These are phyloP conservation scores for Sclerotinia nivalis DNA, from an alignment of 2,329 filamentous ascomycete species.

Conservation along the genomic window DNA sequence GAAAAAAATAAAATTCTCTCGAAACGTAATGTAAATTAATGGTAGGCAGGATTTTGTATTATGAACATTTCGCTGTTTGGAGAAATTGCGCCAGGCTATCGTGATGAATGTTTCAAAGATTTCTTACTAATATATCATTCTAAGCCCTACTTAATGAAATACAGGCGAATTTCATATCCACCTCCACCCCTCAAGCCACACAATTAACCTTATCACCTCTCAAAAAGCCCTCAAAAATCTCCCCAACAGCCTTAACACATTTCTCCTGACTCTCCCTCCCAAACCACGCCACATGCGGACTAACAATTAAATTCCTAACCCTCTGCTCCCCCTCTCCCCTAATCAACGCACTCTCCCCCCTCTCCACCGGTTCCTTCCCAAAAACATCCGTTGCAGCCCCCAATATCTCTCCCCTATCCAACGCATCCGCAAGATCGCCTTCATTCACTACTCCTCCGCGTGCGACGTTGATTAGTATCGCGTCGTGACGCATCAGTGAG, in stretches of 20 bases:
- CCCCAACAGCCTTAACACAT: not conserved
- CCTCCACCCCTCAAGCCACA: not conserved
- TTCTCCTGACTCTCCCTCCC: slow-evolving; percentile 17
- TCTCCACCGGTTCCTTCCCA: not conserved
- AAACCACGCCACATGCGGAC: slow-evolving; percentile 16
- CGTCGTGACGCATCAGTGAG: not conserved
- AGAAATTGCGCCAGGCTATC: not conserved
- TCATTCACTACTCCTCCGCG: slow-evolving; percentile 8
- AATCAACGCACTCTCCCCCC: not conserved
- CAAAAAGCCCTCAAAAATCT: not conserved
- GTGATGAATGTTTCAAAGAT: not conserved
- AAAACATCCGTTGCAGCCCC: slow-evolving; percentile 16
- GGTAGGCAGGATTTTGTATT: too few relatives aligned
- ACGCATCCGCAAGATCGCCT: not conserved
- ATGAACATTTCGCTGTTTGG: not conserved
- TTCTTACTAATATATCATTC: too few relatives aligned
- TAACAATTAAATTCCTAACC: slow-evolving; percentile 7
- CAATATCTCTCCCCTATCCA: not conserved
- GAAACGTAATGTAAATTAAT: not conserved
- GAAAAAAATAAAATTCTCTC: not conserved
- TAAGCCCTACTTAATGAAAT: not conserved
- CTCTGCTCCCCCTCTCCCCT: not conserved
- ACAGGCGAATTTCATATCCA: too few relatives aligned
- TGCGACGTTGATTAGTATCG: not conserved
- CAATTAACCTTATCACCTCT: not conserved